Conservation (phyloP, 2,329 filamentous ascomycete species). For the Cercospora berteroae region DNA sequence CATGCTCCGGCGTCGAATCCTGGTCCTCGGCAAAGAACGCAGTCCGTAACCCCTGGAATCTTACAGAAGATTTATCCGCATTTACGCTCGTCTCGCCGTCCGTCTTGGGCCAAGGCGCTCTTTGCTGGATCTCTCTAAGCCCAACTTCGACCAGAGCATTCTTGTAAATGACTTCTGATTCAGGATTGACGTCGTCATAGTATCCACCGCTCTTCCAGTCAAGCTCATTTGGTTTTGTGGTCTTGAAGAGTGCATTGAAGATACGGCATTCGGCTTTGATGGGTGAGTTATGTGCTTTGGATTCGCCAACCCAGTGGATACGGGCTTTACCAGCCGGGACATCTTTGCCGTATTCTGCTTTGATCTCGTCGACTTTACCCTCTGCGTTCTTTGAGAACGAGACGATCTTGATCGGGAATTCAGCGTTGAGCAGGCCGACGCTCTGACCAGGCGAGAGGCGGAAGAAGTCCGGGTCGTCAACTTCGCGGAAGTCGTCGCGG, state of each 20-base stretch:
- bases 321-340: slow-evolving; percentile 46
- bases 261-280: slow-evolving; percentile 70
- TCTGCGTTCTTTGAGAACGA: slow-evolving; percentile 67
- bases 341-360: slow-evolving; percentile 68
- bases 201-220: slow-evolving; percentile 70
- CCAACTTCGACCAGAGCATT: slow-evolving; percentile 80
- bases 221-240: slow-evolving; percentile 73
- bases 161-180: slow-evolving; percentile 76
- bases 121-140: slow-evolving; percentile 69
- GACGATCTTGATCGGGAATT: slow-evolving; percentile 66
- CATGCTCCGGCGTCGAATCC: slow-evolving; percentile 65
- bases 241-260: slow-evolving; percentile 82
- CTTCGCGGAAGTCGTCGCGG: slow-evolving; percentile 71
- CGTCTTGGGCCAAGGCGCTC: slow-evolving; percentile 79
- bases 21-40: slow-evolving; percentile 77
- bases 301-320: slow-evolving; percentile 85
- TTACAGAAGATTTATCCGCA: slow-evolving; percentile 63
- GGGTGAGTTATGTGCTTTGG: slow-evolving; percentile 59
- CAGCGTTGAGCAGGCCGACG: slow-evolving; percentile 70
- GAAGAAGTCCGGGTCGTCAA: slow-evolving; percentile 72
- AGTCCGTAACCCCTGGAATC: slow-evolving; percentile 88
- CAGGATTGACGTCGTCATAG: slow-evolving; percentile 77
- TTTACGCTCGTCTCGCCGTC: slow-evolving; percentile 66
- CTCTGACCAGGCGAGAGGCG: slow-evolving; percentile 71
- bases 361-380: slow-evolving; percentile 66